Evolutionary conservation across 176 grass and related monocot genomes (phyloP).

Genomic region (sorghum (Sorghum bicolor)): Sorghum_bicolor_NCBIv3 NC_012873.2:2012501-2013000

Average conservation of each 20-base stretch:
- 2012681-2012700: not conserved
- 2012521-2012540: too few species aligned
- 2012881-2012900: conserved; percentile 30
- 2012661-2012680: not conserved
- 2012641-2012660: not conserved
- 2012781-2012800: conserved; percentile 12
- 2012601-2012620: not conserved
- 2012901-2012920: conserved; percentile 45
- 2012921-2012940: conserved; percentile 32
- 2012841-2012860: not conserved
- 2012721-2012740: too few species aligned
- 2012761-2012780: conserved; percentile 24
- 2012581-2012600: too few species aligned
- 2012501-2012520: too few species aligned
- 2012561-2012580: too few species aligned
- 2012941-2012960: conserved; percentile 29
- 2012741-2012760: conserved; percentile 9
- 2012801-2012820: conserved; percentile 47
- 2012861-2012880: not conserved
- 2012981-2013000: not conserved
- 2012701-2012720: not conserved
- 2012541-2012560: too few species aligned
- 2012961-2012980: not conserved
- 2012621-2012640: not conserved
- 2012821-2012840: conserved; percentile 19